phyloP scores from a whole-genome alignment of 2,329 filamentous ascomycete species.

The Aspergillus sp. region DNA sequence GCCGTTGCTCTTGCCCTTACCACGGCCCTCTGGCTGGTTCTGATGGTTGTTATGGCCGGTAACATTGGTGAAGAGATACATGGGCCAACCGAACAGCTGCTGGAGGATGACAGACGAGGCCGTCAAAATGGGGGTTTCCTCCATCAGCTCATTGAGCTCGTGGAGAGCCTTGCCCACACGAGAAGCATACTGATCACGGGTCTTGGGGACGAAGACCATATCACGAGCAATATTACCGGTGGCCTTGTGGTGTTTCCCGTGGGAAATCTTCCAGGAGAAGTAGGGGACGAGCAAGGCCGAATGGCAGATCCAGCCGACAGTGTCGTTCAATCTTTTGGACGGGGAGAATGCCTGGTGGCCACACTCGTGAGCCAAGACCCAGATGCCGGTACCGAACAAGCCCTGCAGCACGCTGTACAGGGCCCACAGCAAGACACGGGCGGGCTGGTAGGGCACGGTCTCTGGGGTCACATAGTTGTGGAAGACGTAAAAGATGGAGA shows the following conservation, averaged over 20 bases:
- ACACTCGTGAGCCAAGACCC: conserved; percentile 97
- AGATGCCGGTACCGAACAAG: conserved; percentile 84
- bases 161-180: conserved; percentile 67
- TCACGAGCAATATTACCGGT: conserved; percentile 95
- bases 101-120: conserved; percentile 66
- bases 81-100: conserved; percentile 86
- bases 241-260: conserved; percentile 99
- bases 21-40: conserved; percentile 84
- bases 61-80: conserved; percentile 85
- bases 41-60: conserved; percentile 95
- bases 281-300: conserved; percentile 86
- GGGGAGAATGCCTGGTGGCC: conserved; percentile 93
- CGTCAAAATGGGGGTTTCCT: conserved; percentile 87
- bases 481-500: conserved; percentile 74
- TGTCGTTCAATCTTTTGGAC: conserved; percentile 84
- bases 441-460: conserved; percentile 60
- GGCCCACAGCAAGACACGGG: conserved; percentile 59
- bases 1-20: conserved; percentile 85
- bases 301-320: conserved; percentile 85
- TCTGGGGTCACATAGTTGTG: conserved; percentile 85
- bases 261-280: conserved; percentile 99
- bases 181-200: conserved; percentile 69
- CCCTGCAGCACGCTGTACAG: conserved; percentile 75
- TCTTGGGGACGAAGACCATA: conserved; percentile 98
- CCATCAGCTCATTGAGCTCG: conserved; percentile 78